Conservation (phyloP, 179 eudicot genomes). For the Drosera spatulata region DNA sequence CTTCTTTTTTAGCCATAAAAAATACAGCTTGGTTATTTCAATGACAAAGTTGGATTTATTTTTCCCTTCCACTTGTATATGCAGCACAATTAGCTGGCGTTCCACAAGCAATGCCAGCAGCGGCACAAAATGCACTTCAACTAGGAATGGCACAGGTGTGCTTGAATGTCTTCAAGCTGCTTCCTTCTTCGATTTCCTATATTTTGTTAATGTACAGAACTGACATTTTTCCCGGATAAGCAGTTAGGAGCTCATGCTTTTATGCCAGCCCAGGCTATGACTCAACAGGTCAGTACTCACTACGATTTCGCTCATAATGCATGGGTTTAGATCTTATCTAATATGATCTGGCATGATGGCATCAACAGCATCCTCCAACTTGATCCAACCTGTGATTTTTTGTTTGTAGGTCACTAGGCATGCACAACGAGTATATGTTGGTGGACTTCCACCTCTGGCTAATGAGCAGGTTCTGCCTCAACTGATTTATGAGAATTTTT, state of each 20-base stretch:
- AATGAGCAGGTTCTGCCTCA: constrained; percentile 62
- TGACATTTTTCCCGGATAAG: background rate
- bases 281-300: constrained; percentile 48
- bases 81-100: constrained; percentile 43
- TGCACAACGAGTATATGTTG: constrained; percentile 89
- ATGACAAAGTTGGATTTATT: background rate
- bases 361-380: background rate
- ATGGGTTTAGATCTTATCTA: background rate
- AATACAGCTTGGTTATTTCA: no score
- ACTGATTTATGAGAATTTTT: background rate
- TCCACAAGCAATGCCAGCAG: constrained; percentile 49
- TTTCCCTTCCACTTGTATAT: constrained; percentile 12
- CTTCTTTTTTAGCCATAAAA: no score
- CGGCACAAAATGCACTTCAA: constrained; percentile 56
- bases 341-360: background rate
- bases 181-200: background rate
- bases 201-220: background rate
- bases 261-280: constrained; percentile 67
- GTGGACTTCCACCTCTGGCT: constrained; percentile 84
- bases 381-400: constrained; percentile 1
- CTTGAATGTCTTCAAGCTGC: background rate
- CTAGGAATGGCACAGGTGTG: constrained; percentile 53
- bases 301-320: background rate
- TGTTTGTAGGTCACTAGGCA: constrained; percentile 68
- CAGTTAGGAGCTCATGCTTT: constrained; percentile 43